Conservation (phyloP, 768 basidiomycete species). For the Lactarius trivialis region DNA sequence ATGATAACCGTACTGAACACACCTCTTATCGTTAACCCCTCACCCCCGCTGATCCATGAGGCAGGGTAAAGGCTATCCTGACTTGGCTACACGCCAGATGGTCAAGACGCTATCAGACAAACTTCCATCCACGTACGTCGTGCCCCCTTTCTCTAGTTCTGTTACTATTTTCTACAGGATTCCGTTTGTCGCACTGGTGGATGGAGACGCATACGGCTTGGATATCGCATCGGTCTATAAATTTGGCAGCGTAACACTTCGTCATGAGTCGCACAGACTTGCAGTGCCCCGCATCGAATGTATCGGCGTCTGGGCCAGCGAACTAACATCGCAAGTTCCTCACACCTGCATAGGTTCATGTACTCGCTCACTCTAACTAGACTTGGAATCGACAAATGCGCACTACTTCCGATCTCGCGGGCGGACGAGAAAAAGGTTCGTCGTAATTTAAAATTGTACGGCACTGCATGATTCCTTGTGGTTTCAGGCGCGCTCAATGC, state of each 20-base stretch:
- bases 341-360: not conserved
- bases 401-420: slow-evolving; percentile 59
- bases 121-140: slow-evolving; percentile 50
- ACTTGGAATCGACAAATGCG: slow-evolving; percentile 51
- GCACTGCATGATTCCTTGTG: not conserved
- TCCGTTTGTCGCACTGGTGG: slow-evolving; percentile 75
- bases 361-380: slow-evolving; percentile 32
- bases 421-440: slow-evolving; percentile 72
- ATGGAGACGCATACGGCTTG: slow-evolving; percentile 87
- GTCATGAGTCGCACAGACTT: slow-evolving; percentile 64
- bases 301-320: slow-evolving; percentile 70
- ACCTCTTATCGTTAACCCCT: not conserved
- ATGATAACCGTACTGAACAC: slow-evolving; percentile 59
- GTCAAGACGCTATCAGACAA: slow-evolving; percentile 64
- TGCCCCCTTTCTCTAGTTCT: not conserved
- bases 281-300: slow-evolving; percentile 67
- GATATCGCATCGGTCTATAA: slow-evolving; percentile 89
- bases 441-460: not conserved
- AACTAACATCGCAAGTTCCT: slow-evolving; percentile 50
- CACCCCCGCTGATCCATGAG: not conserved
- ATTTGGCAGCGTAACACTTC: slow-evolving; percentile 64
- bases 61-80: slow-evolving; percentile 97
- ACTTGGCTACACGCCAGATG: slow-evolving; percentile 83
- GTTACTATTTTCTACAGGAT: slow-evolving; percentile 40
- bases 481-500: slow-evolving; percentile 55